These are phyloP conservation scores for Rhodotorula diobovata DNA, from an alignment of 768 basidiomycete species.

Conservation along the genomic window DNA sequence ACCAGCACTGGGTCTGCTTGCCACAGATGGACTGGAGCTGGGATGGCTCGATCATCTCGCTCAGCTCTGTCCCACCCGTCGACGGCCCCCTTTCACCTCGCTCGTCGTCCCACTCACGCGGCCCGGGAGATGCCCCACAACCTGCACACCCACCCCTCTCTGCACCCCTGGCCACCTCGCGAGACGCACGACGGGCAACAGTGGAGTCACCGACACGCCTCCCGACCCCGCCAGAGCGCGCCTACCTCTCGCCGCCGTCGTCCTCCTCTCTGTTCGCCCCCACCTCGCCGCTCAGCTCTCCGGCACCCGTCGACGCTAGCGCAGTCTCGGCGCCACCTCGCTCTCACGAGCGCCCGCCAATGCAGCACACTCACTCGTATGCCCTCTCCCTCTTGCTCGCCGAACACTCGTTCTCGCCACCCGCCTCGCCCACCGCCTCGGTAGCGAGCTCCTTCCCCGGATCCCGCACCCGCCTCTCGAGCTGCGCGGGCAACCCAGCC, in stretches of 20 bases:
- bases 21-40: slow-evolving; percentile 6
- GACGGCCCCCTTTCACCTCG: not conserved
- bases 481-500: not conserved
- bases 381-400: slow-evolving; percentile 7
- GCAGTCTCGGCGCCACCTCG: not conserved
- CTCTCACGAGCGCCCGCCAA: not conserved
- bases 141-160: too few species aligned
- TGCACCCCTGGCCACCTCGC: too few species aligned
- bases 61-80: not conserved
- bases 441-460: not conserved
- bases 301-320: not conserved
- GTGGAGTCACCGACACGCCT: not conserved
- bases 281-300: not conserved
- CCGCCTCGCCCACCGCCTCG: slow-evolving; percentile 5
- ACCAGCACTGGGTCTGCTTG: too few species aligned
- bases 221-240: not conserved
- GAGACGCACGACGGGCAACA: too few species aligned
- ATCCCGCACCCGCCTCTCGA: slow-evolving; percentile 9
- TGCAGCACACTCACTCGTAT: not conserved
- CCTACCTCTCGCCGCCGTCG: not conserved
- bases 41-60: slow-evolving; percentile 22
- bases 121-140: not conserved
- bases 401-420: slow-evolving; percentile 13
- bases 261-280: not conserved
- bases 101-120: not conserved